Evolutionary conservation across 768 basidiomycete genomes (phyloP).

Genomic region (Hemileccinum rubropunctum): DNA sequence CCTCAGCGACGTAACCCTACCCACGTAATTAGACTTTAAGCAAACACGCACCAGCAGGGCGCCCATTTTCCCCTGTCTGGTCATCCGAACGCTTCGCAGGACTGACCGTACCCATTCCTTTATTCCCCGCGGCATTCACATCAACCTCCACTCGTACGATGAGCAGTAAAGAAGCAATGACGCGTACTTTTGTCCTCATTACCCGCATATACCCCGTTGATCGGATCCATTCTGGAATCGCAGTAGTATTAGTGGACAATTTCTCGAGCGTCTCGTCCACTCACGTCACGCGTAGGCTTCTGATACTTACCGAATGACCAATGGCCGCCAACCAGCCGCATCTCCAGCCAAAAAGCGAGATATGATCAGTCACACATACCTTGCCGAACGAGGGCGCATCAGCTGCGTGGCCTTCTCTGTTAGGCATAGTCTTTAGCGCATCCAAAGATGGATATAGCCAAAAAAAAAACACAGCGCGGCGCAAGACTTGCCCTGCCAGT

Average conservation of each 20-base stretch:
- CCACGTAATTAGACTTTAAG: slow-evolving; percentile 39
- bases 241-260: background rate
- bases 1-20: slow-evolving; percentile 31
- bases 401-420: slow-evolving; percentile 26
- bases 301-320: slow-evolving; percentile 9
- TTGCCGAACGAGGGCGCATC: slow-evolving; percentile 31
- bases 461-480: slow-evolving; percentile 1
- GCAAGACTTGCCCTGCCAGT: too few species aligned
- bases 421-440: slow-evolving; percentile 11
- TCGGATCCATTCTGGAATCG: slow-evolving; percentile 15
- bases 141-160: slow-evolving; percentile 8
- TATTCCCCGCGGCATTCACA: slow-evolving; percentile 34
- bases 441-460: slow-evolving; percentile 23
- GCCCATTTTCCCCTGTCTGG: too few species aligned
- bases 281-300: slow-evolving; percentile 15
- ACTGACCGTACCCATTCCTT: slow-evolving; percentile 19
- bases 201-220: slow-evolving; percentile 15
- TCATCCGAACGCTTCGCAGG: slow-evolving; percentile 16
- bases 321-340: slow-evolving; percentile 10
- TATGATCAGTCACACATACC: slow-evolving; percentile 1
- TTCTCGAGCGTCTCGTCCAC: background rate
- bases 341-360: slow-evolving; percentile 19
- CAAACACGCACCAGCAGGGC: slow-evolving; percentile 33
- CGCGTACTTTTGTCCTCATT: slow-evolving; percentile 5
- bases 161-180: slow-evolving; percentile 11